These are phyloP conservation scores for Amoebophrya sp. DNA, from an alignment of 169 alveolate species.

Conservation along the genomic window DNA sequence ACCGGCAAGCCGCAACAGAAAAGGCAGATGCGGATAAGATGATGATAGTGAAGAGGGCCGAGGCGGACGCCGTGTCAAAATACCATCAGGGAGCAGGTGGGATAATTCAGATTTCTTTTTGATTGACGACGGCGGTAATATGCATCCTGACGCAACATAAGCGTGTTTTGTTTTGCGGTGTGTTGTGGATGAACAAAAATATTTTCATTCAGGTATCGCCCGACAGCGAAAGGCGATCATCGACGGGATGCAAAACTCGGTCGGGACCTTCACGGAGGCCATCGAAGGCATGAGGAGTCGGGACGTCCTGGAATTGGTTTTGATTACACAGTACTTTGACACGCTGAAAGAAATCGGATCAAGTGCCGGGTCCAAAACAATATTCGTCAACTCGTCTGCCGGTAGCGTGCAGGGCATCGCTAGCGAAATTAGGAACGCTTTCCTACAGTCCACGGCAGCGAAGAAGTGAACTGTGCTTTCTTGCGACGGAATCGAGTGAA, in stretches of 20 bases:
- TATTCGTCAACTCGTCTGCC: slow-evolving; percentile 20
- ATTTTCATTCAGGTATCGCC: slow-evolving; percentile 25
- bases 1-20: slow-evolving; percentile 26
- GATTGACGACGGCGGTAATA: too few relatives aligned
- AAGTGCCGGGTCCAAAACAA: slow-evolving; percentile 2
- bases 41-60: slow-evolving; percentile 31
- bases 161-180: too few relatives aligned
- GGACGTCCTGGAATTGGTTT: slow-evolving; percentile 30
- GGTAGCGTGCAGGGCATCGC: background rate
- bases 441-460: background rate
- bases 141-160: too few relatives aligned
- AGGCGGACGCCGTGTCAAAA: slow-evolving; percentile 31
- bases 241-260: slow-evolving; percentile 23
- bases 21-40: slow-evolving; percentile 36
- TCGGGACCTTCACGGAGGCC: slow-evolving; percentile 32
- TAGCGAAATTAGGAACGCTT: background rate
- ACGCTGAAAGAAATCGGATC: slow-evolving; percentile 29
- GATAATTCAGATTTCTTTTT: too few relatives aligned
- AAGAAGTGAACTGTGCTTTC: background rate
- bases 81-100: slow-evolving; percentile 37
- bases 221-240: slow-evolving; percentile 36
- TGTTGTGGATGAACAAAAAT: too few relatives aligned
- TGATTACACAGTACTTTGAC: slow-evolving; percentile 33
- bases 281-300: slow-evolving; percentile 22
- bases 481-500: too few relatives aligned